Percentiles rank a stretch among this genome's conserved stretches.
Evolutionary conservation across 2,329 filamentous ascomycete species (phyloP).

Genomic region (Periconia digitata): DNA sequence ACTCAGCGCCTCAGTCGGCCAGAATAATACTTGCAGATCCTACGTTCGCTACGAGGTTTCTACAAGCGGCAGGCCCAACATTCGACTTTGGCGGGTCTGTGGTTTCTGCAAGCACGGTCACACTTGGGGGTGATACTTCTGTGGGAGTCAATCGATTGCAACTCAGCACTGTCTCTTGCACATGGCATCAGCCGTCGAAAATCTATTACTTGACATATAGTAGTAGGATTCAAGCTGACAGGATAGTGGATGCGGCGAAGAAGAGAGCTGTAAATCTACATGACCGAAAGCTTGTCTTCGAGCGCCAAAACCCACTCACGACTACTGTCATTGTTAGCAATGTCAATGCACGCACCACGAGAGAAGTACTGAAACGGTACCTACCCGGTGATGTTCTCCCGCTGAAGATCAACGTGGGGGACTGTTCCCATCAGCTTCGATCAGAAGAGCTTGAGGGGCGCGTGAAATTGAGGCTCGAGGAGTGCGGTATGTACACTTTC

Average conservation of each 20-base stretch:
- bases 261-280: not conserved
- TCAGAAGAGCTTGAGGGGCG: constrained; percentile 2
- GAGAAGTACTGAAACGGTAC: not conserved
- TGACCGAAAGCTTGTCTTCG: not conserved
- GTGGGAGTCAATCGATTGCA: constrained; percentile 18
- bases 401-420: not conserved
- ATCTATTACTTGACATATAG: constrained; percentile 10
- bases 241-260: constrained; percentile 1
- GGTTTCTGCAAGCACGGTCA: not conserved
- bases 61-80: not conserved
- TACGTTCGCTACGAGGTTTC: constrained; percentile 9
- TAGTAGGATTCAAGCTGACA: not conserved
- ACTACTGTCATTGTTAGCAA: not conserved
- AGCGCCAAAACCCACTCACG: not conserved
- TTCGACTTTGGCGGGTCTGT: not conserved
- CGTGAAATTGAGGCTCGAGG: constrained; percentile 4
- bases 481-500: no score
- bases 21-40: constrained; percentile 4
- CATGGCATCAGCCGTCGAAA: constrained; percentile 16
- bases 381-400: not conserved
- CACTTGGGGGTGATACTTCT: constrained; percentile 6
- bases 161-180: constrained; percentile 16
- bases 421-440: not conserved
- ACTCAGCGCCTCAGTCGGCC: constrained; percentile 2
- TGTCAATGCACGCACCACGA: not conserved